Evolutionary conservation across 2,329 filamentous ascomycete genomes (phyloP).

Genomic region (Lasiodiplodia gonubiensis): DNA sequence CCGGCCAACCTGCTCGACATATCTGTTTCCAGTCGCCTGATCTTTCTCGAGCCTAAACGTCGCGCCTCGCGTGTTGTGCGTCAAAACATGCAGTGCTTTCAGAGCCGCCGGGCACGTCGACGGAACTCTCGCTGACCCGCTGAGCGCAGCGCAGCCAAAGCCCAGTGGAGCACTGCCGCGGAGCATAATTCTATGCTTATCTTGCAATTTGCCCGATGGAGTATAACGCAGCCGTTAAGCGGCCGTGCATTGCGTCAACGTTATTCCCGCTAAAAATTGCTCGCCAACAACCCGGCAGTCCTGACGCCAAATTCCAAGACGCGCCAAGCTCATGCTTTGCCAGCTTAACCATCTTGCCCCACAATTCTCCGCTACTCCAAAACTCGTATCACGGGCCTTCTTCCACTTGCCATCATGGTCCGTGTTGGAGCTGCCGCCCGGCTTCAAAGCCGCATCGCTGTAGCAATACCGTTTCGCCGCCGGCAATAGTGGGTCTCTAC

Average conservation of each 20-base stretch:
- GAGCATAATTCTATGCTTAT: slow-evolving; percentile 18
- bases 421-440: slow-evolving; percentile 20
- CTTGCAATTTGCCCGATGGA: not conserved
- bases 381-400: slow-evolving; percentile 17
- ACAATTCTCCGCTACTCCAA: slow-evolving; percentile 22
- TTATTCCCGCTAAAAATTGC: slow-evolving; percentile 12
- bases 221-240: not conserved
- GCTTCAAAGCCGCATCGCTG: slow-evolving; percentile 18
- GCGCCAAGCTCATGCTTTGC: slow-evolving; percentile 25
- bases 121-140: not conserved
- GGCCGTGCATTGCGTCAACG: not conserved
- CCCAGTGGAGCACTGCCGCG: not conserved
- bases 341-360: slow-evolving; percentile 8
- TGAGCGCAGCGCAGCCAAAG: not conserved
- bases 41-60: not conserved
- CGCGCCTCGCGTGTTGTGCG: slow-evolving; percentile 1
- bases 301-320: slow-evolving; percentile 23
- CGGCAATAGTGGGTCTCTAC: slow-evolving; percentile 8
- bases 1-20: not conserved
- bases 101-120: not conserved
- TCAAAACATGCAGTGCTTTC: slow-evolving; percentile 8
- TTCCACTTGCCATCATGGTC: slow-evolving; percentile 10
- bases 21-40: slow-evolving; percentile 23
- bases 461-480: slow-evolving; percentile 25
- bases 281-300: slow-evolving; percentile 2